Conservation (phyloP, 2,329 filamentous ascomycete species). For the Byssoonygena ceratinophila region DNA sequence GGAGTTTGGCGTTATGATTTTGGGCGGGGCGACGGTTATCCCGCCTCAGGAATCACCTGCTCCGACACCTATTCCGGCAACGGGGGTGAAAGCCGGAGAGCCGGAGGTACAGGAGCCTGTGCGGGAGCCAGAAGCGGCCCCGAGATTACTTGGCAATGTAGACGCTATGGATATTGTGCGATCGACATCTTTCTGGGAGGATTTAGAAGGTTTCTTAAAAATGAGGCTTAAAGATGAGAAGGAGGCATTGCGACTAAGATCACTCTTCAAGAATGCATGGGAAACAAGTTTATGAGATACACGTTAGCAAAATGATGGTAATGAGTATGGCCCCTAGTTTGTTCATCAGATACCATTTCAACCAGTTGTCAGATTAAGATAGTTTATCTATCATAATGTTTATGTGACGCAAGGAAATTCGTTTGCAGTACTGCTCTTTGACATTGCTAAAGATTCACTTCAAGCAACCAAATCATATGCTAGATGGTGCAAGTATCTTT, state of each 20-base stretch:
- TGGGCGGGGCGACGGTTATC: conserved; percentile 55
- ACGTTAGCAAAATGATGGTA: neutral
- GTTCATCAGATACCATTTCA: neutral
- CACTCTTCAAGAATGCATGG: conserved; percentile 63
- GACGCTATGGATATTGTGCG: conserved; percentile 45
- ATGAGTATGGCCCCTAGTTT: neutral
- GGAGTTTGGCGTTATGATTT: conserved; percentile 80
- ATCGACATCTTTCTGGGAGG: conserved; percentile 72
- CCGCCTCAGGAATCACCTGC: conserved; percentile 23
- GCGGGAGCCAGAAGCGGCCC: conserved; percentile 17
- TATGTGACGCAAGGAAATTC: neutral
- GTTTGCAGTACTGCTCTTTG: neutral
- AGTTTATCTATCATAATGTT: neutral
- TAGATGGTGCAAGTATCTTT: neutral
- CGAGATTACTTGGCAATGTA: conserved; percentile 24
- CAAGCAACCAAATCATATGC: neutral
- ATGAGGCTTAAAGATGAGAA: conserved; percentile 64
- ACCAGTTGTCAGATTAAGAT: neutral
- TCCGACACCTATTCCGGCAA: conserved; percentile 19
- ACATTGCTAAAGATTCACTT: neutral
- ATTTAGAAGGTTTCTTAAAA: conserved; percentile 68
- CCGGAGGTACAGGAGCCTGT: conserved; percentile 19
- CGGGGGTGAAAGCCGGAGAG: conserved; percentile 20
- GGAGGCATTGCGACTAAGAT: conserved; percentile 54
- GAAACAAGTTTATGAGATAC: conserved; percentile 25